Conservation (phyloP, 2,329 filamentous ascomycete species). For the Xylaria sp. region DNA sequence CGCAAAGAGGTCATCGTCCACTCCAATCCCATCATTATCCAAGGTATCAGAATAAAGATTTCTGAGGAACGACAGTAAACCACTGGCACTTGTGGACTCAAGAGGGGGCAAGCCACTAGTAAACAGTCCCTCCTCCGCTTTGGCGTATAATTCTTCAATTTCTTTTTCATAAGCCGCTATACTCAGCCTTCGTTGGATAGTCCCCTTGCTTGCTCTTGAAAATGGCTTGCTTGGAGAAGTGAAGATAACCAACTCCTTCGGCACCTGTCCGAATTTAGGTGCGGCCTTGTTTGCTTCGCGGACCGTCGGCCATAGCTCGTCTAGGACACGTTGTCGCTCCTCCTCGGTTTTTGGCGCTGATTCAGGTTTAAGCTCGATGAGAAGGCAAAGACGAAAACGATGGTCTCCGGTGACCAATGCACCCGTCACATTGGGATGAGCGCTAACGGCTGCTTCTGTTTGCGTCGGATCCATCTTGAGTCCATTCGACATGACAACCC, state of each 20-base stretch:
- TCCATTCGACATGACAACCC: conserved; percentile 56
- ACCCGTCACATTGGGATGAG: conserved; percentile 41
- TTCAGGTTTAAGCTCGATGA: conserved; percentile 42
- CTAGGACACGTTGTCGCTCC: conserved; percentile 30
- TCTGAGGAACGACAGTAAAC: conserved; percentile 39
- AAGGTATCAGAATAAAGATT: conserved; percentile 41
- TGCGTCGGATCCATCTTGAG: conserved; percentile 55
- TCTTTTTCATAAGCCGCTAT: conserved; percentile 43
- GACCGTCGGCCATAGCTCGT: conserved; percentile 43
- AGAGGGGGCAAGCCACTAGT: conserved; percentile 37
- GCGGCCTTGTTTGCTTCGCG: conserved; percentile 40
- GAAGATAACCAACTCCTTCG: conserved; percentile 43
- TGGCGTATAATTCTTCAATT: conserved; percentile 44
- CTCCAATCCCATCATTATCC: conserved; percentile 33
- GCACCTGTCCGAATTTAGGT: conserved; percentile 44
- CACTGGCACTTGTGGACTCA: conserved; percentile 30
- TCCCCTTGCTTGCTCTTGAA: conserved; percentile 44
- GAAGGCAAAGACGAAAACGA: conserved; percentile 44
- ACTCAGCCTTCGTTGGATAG: conserved; percentile 43
- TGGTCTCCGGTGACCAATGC: conserved; percentile 45
- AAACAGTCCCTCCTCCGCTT: conserved; percentile 40
- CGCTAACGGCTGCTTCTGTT: conserved; percentile 54
- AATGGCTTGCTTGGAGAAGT: conserved; percentile 41
- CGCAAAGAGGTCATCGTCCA: conserved; percentile 42
- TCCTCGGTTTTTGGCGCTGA: conserved; percentile 26